Base-by-base conservation (phyloP, 73 alveolate genomes). In the Urostyla sp. region DNA sequence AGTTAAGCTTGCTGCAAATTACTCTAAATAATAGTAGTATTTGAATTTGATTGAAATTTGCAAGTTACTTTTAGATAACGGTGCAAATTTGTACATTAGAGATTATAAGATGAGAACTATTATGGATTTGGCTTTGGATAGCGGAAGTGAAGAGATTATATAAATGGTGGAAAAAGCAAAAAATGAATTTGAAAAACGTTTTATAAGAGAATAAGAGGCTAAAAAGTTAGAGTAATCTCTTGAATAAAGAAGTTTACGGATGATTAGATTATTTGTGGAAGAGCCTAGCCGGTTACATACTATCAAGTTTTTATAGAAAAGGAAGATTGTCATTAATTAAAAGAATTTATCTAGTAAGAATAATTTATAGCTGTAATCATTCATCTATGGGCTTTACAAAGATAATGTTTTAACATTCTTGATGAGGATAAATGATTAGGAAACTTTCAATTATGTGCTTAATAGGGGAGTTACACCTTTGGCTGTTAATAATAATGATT, bases 381-480 rank as follows among this genome's bases (percentile, higher is more conserved):
- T 73, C 26, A 48, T 51, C 37, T 73, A 73, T 53, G 85, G 85
- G 18, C n/a, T 73, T 15, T 73, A 73, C 40, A 30, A 73, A 27
- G 85, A 73, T 32, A 73, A 73, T 32, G 73, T 37, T 1, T 43
- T 73, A 21, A 52, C 85, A 4, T 63, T 52, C 26, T 23, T 73
- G 28, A 73, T 73, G 75, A 20, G 85, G 15, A 48, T 73, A 3
- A 54, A 54, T 20, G 75, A 73, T 18, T 7, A 1, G 3, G 21
- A 73, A n/a, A 35, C 74, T 16, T 73, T 73, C 53, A 60, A 48
- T 1, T 73, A 73, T 53, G 20, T 51, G 16, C 44, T 73, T 1
- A 50, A 34, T 26, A 51, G 85, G 30, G 85, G 44, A 0, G 85
- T 73, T 0, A 34, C 60, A 11, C 85, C 75, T 0, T 28, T 54